Base-by-base conservation (phyloP, 2,329 filamentous ascomycete species). In the Pseudocercospora fijiensis region DNA sequence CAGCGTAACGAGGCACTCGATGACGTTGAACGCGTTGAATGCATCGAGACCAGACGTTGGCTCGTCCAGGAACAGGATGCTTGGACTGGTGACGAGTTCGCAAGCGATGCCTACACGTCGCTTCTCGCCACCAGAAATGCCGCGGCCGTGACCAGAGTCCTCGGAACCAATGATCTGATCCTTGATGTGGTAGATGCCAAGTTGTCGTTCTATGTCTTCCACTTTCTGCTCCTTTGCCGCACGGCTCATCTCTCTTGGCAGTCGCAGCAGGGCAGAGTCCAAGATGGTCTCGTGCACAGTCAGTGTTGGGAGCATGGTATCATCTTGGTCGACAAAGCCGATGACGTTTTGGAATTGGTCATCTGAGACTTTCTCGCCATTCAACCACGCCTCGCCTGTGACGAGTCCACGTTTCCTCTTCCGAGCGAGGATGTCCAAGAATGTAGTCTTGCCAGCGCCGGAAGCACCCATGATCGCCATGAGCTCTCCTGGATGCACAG, bases 391-490 rank as follows among this genome's bases (percentile, higher is more conserved):
- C 64, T 94, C 86, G 20, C 96, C 96, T 8, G 84, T 81, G 0
- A 90, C 86, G 1, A 83, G 77, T 43, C 95, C 96, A 33, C 92
- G 88, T 79, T 99, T 99, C 78, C 98, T 98, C 83, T 98, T 99
- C 67, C 93, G 88, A 8, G 95, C 95, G 53, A 99, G 82, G 64
- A 99, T 96, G 74, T 99, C 95, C 51, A 99, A 82, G 77, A 99
- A 98, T 0, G 92, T 96, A 0, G 95, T 99, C 80, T 99, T 99
- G 64, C 95, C 95, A 47, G 95, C 96, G 28, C 95, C 95, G 0
- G 95, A 99, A 7, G 95, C 94, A 62, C 95, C 95, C 94, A 99
- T 99, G 72, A 99, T 96, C 8, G 95, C 95, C 69, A 94, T 91
- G 7, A 98, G 86, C 76, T 99, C 92, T n/a, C 96, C 96, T 2